phyloP scores from a whole-genome alignment of 2,329 filamentous ascomycete species.

The Aspergillus ochraceus region DNA sequence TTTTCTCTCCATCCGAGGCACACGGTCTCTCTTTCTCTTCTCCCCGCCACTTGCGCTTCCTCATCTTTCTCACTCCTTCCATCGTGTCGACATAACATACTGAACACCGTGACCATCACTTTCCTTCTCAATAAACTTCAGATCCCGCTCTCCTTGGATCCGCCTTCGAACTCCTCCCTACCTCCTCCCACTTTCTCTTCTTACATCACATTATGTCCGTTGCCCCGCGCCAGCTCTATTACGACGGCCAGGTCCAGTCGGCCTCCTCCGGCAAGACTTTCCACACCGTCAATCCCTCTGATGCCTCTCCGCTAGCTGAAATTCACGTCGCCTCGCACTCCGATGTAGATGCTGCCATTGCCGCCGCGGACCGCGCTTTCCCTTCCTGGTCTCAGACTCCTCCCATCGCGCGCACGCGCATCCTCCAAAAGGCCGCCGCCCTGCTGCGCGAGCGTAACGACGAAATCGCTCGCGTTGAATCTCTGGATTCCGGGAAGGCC shows the following conservation, averaged over 20 bases:
- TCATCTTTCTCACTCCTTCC: not conserved
- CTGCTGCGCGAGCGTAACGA: constrained; percentile 76
- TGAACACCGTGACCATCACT: no score
- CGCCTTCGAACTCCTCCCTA: constrained; percentile 1
- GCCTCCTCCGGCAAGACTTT: constrained; percentile 64
- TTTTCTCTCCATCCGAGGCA: not conserved
- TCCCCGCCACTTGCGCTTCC: not conserved
- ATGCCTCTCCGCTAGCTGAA: constrained; percentile 65
- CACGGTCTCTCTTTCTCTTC: no score
- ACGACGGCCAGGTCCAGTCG: constrained; percentile 68
- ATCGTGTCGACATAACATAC: no score
- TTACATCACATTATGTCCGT: constrained; percentile 34
- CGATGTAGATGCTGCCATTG: constrained; percentile 71
- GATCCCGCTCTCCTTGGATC: not conserved
- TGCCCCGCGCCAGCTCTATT: constrained; percentile 66
- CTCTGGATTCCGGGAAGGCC: constrained; percentile 81
- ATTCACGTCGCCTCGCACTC: constrained; percentile 68
- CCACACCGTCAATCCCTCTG: constrained; percentile 72
- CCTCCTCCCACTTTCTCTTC: not conserved
- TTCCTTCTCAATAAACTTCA: no score
- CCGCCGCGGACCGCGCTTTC: constrained; percentile 71
- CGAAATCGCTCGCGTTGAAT: constrained; percentile 75
- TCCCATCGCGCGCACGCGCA: constrained; percentile 70
- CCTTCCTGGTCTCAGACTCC: constrained; percentile 73
- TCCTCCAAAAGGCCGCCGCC: constrained; percentile 73